A percentile compares a stretch with the other conserved stretches of the same genome.
Conservation (phyloP, 768 basidiomycete species). For the Gloeostereum incarnatum region DNA sequence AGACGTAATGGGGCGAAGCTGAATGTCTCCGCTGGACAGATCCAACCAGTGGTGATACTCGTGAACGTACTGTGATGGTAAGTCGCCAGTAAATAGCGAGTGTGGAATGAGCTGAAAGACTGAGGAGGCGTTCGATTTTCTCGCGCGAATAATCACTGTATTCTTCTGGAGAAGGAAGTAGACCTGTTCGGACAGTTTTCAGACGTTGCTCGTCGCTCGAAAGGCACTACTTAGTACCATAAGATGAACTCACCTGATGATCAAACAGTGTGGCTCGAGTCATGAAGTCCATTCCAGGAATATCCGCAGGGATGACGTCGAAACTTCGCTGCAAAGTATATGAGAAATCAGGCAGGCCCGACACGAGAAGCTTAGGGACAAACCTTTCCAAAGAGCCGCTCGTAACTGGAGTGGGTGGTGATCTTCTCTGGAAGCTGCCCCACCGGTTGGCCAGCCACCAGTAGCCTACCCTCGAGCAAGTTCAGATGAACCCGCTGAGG, state of each 20-base stretch:
- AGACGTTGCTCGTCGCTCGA: no score
- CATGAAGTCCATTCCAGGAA: constrained; percentile 21
- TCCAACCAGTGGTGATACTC: constrained; percentile 25
- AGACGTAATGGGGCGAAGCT: constrained; percentile 21
- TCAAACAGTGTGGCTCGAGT: constrained; percentile 12
- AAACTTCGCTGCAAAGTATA: constrained; percentile 12
- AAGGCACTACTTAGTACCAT: no score
- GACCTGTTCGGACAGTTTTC: constrained; percentile 12
- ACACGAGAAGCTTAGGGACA: constrained; percentile 1
- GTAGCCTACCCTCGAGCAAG: constrained; percentile 26
- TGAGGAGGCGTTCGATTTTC: constrained; percentile 1
- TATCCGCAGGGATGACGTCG: constrained; percentile 21
- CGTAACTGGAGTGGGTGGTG: constrained; percentile 19
- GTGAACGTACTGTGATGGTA: constrained; percentile 18
- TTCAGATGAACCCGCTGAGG: constrained; percentile 25
- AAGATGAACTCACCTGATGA: constrained; percentile 11
- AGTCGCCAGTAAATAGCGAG: constrained; percentile 13
- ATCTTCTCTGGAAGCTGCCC: constrained; percentile 26
- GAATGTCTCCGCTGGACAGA: constrained; percentile 11
- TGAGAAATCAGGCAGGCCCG: not conserved
- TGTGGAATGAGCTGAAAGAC: constrained; percentile 24
- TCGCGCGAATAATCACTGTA: constrained; percentile 20
- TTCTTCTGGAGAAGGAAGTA: constrained; percentile 15
- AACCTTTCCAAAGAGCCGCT: constrained; percentile 25
- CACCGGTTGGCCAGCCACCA: constrained; percentile 29